phyloP scores from a whole-genome alignment of 768 basidiomycete species.

The Ramaria sp. region DNA sequence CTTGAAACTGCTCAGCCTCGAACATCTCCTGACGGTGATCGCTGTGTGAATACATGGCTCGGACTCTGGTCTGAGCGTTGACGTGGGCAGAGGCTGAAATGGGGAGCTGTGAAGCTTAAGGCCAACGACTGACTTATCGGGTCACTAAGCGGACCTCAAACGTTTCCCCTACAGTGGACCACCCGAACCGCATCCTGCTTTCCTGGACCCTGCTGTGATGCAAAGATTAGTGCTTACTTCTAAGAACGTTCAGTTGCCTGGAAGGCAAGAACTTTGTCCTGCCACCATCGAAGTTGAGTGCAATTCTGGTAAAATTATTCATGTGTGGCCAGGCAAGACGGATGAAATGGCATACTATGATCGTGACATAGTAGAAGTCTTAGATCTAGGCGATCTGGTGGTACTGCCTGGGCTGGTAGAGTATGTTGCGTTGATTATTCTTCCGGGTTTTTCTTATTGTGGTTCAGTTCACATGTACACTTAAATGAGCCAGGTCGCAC shows the following conservation, averaged over 20 bases:
- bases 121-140: too few relatives aligned
- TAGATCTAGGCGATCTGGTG: conserved; percentile 48
- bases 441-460: background rate
- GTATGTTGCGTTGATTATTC: conserved; percentile 30
- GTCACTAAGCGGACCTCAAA: too few relatives aligned
- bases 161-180: too few relatives aligned
- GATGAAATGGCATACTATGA: conserved; percentile 21
- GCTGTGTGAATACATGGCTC: too few relatives aligned
- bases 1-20: too few relatives aligned
- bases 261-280: conserved; percentile 33
- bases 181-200: too few relatives aligned
- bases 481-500: conserved; percentile 90
- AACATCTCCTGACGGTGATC: too few relatives aligned
- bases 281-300: conserved; percentile 58
- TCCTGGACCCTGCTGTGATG: background rate
- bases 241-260: conserved; percentile 49
- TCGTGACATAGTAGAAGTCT: conserved; percentile 24
- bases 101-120: too few relatives aligned
- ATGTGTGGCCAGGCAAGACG: conserved; percentile 30
- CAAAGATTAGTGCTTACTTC: conserved; percentile 35
- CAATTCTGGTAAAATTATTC: conserved; percentile 47
- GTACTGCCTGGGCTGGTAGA: conserved; percentile 77
- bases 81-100: too few relatives aligned
- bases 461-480: conserved; percentile 73
- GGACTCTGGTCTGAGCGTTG: too few relatives aligned